These are phyloP conservation scores for Rutstroemia sp. DNA, from an alignment of 2,329 filamentous ascomycete species.

Conservation along the genomic window DNA sequence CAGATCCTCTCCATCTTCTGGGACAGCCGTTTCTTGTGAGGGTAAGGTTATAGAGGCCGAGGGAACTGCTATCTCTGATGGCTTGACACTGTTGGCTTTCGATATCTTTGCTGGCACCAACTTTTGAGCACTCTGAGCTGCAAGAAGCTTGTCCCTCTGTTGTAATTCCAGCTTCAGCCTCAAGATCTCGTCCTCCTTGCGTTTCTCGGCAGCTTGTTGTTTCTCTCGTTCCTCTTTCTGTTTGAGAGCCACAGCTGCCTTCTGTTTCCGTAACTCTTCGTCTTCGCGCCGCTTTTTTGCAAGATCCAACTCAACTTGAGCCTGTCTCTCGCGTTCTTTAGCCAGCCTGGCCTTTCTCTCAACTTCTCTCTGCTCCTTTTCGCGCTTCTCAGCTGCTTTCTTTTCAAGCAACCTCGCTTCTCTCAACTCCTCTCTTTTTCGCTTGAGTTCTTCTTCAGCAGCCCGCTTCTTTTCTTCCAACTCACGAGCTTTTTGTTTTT, in stretches of 20 bases:
- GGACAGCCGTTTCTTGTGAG: too few relatives aligned
- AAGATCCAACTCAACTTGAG: background rate
- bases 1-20: too few relatives aligned
- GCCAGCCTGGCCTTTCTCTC: slow-evolving; percentile 2
- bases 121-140: too few relatives aligned
- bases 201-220: too few relatives aligned
- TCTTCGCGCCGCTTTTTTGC: slow-evolving; percentile 6
- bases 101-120: too few relatives aligned
- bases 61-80: too few relatives aligned
- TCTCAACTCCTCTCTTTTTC: background rate
- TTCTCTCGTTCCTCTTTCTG: too few relatives aligned
- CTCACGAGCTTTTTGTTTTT: background rate
- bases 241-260: slow-evolving; percentile 1
- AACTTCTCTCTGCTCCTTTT: slow-evolving; percentile 8
- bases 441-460: background rate
- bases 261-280: slow-evolving; percentile 9
- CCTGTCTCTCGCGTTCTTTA: slow-evolving; percentile 8
- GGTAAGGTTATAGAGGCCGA: too few relatives aligned
- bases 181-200: too few relatives aligned
- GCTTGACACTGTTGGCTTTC: too few relatives aligned
- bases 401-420: background rate
- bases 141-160: too few relatives aligned
- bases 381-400: slow-evolving; percentile 2
- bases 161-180: too few relatives aligned
- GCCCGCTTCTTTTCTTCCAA: background rate